Conservation (phyloP, 106 monocot genomes). For the Cymbidium sinense region DNA sequence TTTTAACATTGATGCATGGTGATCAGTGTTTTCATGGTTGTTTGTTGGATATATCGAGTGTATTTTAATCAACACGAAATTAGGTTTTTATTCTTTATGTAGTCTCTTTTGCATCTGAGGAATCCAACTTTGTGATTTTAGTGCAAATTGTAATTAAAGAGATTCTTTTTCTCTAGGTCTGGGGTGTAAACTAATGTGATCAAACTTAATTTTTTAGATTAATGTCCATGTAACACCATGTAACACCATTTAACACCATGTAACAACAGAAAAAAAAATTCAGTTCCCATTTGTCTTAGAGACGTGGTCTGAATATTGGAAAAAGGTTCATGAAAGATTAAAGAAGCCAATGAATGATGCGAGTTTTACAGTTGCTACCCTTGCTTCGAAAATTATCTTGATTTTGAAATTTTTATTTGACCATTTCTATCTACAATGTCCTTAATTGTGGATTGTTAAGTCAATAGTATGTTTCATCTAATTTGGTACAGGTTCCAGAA, state of each 20-base stretch:
- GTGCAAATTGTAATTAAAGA: not conserved
- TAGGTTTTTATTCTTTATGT: not conserved
- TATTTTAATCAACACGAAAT: not conserved
- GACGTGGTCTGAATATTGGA: not conserved
- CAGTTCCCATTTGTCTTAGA: not conserved
- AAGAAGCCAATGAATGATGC: not conserved
- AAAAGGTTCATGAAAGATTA: not conserved
- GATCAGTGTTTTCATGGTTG: not conserved
- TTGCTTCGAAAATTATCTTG: not conserved
- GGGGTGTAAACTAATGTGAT: not conserved
- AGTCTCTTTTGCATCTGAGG: not conserved
- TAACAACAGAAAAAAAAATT: not conserved
- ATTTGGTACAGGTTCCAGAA: slow-evolving; percentile 65
- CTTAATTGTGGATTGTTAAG: not conserved
- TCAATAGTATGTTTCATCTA: not conserved
- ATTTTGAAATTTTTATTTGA: not conserved
- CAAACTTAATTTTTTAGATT: not conserved
- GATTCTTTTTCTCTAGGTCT: not conserved
- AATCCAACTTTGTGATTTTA: not conserved
- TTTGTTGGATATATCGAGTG: not conserved
- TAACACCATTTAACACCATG: too few species aligned
- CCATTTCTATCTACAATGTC: not conserved
- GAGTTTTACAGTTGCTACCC: not conserved
- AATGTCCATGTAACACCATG: not conserved
- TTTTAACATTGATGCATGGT: not conserved